These are phyloP conservation scores for Monosporascus sp. DNA, from an alignment of 2,329 filamentous ascomycete species.

Conservation along the genomic window DNA sequence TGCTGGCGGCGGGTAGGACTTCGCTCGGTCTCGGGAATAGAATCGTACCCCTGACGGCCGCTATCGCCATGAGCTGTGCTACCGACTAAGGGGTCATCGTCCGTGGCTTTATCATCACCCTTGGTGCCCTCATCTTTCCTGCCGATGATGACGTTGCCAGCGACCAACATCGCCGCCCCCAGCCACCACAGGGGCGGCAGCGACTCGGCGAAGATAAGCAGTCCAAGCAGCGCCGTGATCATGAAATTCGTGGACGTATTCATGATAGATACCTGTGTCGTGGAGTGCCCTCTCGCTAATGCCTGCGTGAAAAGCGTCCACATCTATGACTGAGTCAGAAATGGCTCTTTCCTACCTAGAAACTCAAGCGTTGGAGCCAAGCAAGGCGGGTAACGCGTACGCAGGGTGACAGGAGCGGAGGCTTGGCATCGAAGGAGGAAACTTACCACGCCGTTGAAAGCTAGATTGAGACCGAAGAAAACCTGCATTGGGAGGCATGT, in stretches of 20 bases:
- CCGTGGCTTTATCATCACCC: not conserved
- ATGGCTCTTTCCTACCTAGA: too few relatives aligned
- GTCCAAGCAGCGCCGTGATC: constrained; percentile 67
- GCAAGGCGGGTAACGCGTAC: not conserved
- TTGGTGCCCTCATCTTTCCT: constrained; percentile 39
- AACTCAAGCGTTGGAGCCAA: too few relatives aligned
- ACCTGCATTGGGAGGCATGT: constrained; percentile 37
- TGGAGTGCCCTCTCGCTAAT: constrained; percentile 67
- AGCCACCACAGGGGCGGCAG: constrained; percentile 73
- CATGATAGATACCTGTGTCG: constrained; percentile 75
- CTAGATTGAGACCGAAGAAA: constrained; percentile 71
- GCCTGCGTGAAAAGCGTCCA: constrained; percentile 79
- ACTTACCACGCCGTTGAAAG: constrained; percentile 66
- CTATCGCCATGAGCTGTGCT: not conserved
- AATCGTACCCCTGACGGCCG: not conserved
- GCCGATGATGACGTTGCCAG: constrained; percentile 74
- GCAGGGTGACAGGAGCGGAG: not conserved
- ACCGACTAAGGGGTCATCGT: too few relatives aligned
- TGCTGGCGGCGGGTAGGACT: too few relatives aligned
- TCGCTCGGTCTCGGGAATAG: not conserved
- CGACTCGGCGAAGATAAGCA: constrained; percentile 65
- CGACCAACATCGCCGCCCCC: constrained; percentile 67
- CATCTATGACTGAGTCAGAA: constrained; percentile 45
- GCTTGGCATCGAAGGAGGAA: not conserved
- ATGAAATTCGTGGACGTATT: constrained; percentile 82